phyloP scores from a whole-genome alignment of 2,329 filamentous ascomycete genomes.

The Fusarium stilboides region DNA sequence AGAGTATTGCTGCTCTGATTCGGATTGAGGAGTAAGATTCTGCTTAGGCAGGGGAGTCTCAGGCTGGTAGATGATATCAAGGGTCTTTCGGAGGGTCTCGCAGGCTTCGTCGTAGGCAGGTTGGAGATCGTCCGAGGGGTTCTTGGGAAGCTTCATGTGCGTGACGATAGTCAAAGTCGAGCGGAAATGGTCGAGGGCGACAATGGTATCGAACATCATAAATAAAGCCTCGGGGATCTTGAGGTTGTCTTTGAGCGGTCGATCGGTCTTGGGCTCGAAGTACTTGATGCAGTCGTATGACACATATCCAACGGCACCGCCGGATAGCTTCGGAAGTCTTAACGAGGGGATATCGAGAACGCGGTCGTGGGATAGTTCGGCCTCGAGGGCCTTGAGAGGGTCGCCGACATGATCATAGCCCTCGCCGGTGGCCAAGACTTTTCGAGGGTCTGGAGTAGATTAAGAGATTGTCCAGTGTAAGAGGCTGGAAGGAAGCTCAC shows the following conservation, averaged over 20 bases:
- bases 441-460: conserved; percentile 69
- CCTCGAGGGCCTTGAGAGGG: conserved; percentile 85
- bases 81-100: conserved; percentile 70
- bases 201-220: conserved; percentile 95
- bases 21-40: conserved; percentile 68
- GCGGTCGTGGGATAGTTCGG: conserved; percentile 82
- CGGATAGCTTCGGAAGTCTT: conserved; percentile 86
- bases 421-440: conserved; percentile 88
- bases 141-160: conserved; percentile 80
- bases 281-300: conserved; percentile 98
- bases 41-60: conserved; percentile 85
- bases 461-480: conserved; percentile 23
- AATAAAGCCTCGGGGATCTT: conserved; percentile 94
- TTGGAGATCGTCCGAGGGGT: conserved; percentile 65
- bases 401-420: conserved; percentile 89
- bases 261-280: conserved; percentile 96
- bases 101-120: conserved; percentile 69
- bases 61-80: conserved; percentile 79
- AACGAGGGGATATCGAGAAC: conserved; percentile 88
- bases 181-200: conserved; percentile 95
- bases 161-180: conserved; percentile 94
- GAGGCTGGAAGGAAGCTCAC: conserved; percentile 31
- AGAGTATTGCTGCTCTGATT: conserved; percentile 82
- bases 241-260: conserved; percentile 89
- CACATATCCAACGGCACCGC: conserved; percentile 95